A percentile compares a stretch with the other conserved stretches of the same genome.
phyloP scores from a whole-genome alignment of 2,329 filamentous ascomycete genomes.

The Verticillium dahliae region DNA sequence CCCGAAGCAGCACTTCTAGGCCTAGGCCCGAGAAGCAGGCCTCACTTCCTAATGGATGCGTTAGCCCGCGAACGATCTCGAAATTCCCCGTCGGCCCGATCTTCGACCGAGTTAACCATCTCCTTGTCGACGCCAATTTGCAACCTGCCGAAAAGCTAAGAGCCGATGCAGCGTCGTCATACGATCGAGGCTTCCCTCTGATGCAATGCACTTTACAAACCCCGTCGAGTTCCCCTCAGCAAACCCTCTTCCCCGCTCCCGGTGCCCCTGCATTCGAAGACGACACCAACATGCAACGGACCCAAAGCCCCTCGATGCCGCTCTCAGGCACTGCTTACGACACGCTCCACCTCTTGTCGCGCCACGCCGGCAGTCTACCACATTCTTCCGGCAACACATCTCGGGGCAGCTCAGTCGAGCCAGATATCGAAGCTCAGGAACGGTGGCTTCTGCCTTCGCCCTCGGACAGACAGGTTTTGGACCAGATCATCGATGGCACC shows the following conservation, averaged over 20 bases:
- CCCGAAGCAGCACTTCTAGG: background rate
- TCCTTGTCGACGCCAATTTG: background rate
- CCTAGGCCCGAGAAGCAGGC: background rate
- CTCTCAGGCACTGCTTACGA: background rate
- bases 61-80: background rate
- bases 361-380: background rate
- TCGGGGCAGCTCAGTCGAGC: background rate
- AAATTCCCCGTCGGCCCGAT: background rate
- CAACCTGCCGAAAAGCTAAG: background rate
- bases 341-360: background rate
- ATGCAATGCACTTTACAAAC: background rate
- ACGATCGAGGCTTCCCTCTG: background rate
- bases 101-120: background rate
- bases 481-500: background rate
- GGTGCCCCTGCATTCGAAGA: background rate
- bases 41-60: background rate
- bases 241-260: slow-evolving; percentile 4
- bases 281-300: background rate
- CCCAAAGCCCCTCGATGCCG: background rate
- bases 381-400: background rate
- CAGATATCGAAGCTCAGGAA: background rate
- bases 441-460: background rate
- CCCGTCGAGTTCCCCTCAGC: background rate
- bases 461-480: background rate
- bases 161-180: background rate